These are phyloP conservation scores for Galium porrigens DNA, from an alignment of 305 asterid species.

Conservation along the genomic window DNA sequence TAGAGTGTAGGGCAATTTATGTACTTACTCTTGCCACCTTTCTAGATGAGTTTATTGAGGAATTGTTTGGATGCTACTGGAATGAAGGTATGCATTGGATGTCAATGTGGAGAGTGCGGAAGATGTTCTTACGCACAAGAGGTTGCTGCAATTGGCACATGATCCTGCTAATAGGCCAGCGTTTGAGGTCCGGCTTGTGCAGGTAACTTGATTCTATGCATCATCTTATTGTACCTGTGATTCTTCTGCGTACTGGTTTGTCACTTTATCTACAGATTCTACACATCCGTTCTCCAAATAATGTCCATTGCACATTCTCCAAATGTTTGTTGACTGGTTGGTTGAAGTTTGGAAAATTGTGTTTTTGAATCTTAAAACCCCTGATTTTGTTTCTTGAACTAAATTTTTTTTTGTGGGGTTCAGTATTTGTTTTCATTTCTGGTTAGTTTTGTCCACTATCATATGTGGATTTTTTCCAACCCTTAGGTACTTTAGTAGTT, in stretches of 20 bases:
- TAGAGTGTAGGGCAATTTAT: neutral
- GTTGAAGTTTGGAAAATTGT: neutral
- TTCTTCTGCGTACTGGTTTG: too few species aligned
- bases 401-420: neutral
- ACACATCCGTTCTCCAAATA: too few species aligned
- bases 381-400: neutral
- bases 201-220: conserved; percentile 34
- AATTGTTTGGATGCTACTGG: conserved; percentile 14
- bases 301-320: neutral
- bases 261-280: too few species aligned
- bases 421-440: neutral
- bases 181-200: conserved; percentile 84
- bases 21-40: neutral
- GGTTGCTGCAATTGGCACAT: conserved; percentile 61
- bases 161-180: conserved; percentile 85
- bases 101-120: conserved; percentile 84
- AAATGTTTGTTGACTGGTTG: neutral
- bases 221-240: neutral
- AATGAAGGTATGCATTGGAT: conserved; percentile 78
- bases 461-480: neutral
- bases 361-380: conserved; percentile 3
- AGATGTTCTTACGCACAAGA: conserved; percentile 81
- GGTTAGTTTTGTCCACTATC: neutral
- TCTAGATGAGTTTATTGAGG: conserved; percentile 15
- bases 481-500: neutral